These are phyloP conservation scores for Terfezia claveryi DNA, from an alignment of 495 filamentous ascomycete species.

Conservation along the genomic window DNA sequence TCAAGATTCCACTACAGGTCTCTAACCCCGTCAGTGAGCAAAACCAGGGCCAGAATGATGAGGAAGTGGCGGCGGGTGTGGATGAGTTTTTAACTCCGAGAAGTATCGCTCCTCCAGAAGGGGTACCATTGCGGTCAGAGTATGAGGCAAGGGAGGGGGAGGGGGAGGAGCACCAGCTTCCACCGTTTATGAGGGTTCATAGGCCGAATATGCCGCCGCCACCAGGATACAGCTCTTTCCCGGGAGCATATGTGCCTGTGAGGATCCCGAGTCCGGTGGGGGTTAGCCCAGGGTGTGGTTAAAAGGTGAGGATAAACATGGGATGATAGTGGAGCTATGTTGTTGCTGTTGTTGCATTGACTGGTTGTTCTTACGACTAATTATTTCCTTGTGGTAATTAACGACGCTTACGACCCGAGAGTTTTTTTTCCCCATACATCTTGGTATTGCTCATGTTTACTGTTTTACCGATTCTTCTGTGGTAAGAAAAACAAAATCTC, in stretches of 20 bases:
- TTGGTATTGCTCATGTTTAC: too few relatives aligned
- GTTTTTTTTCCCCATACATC: too few relatives aligned
- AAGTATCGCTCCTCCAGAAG: slow-evolving; percentile 20
- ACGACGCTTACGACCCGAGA: too few relatives aligned
- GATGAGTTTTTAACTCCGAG: slow-evolving; percentile 30
- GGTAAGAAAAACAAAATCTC: too few relatives aligned
- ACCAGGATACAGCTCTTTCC: slow-evolving; percentile 10
- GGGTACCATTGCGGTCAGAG: background rate
- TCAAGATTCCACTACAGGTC: slow-evolving; percentile 63
- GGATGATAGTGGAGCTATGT: too few relatives aligned
- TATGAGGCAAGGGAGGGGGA: background rate
- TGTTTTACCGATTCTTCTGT: too few relatives aligned
- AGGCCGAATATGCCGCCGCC: slow-evolving; percentile 2
- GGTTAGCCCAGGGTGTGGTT: slow-evolving; percentile 13
- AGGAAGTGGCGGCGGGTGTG: slow-evolving; percentile 20
- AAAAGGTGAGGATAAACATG: background rate
- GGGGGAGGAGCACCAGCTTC: background rate
- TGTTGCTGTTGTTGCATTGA: too few relatives aligned
- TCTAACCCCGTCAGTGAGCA: slow-evolving; percentile 15
- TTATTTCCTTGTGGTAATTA: too few relatives aligned
- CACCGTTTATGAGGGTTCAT: background rate
- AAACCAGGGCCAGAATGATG: slow-evolving; percentile 21
- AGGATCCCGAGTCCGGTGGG: slow-evolving; percentile 11
- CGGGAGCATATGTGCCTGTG: slow-evolving; percentile 1
- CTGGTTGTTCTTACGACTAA: too few relatives aligned